These are phyloP conservation scores for Botrytis fragariae DNA, from an alignment of 2,329 filamentous ascomycete species.

Conservation along the genomic window DNA sequence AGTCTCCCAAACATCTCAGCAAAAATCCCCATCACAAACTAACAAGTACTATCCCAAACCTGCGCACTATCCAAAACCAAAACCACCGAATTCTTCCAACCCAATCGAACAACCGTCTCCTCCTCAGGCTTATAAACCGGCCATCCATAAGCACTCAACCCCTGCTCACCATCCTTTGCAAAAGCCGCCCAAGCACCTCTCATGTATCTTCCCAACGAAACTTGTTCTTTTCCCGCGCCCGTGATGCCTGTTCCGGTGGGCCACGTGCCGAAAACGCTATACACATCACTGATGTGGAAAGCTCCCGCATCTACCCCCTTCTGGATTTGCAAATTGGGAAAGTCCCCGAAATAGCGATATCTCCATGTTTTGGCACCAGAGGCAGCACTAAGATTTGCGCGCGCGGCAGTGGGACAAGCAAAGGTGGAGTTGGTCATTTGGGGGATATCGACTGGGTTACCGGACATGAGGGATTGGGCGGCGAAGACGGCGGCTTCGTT, in stretches of 20 bases:
- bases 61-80: background rate
- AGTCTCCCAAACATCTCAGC: background rate
- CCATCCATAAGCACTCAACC: conserved; percentile 28
- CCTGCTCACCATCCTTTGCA: conserved; percentile 40
- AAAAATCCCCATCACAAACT: background rate
- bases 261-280: conserved; percentile 38
- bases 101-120: background rate
- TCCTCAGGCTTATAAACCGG: background rate
- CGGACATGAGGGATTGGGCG: conserved; percentile 28
- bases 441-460: conserved; percentile 31
- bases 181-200: conserved; percentile 42
- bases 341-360: conserved; percentile 42
- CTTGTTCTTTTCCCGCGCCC: conserved; percentile 34
- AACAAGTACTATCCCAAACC: background rate
- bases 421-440: conserved; percentile 36
- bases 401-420: conserved; percentile 38
- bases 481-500: conserved; percentile 33
- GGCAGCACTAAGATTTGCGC: conserved; percentile 32
- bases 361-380: conserved; percentile 39
- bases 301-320: conserved; percentile 37
- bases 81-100: background rate
- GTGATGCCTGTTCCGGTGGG: conserved; percentile 19
- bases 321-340: conserved; percentile 33
- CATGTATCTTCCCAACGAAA: conserved; percentile 38
- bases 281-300: conserved; percentile 40